These are phyloP conservation scores for Alternaria sp. DNA, from an alignment of 2,329 filamentous ascomycete genomes.

Conservation along the genomic window DNA sequence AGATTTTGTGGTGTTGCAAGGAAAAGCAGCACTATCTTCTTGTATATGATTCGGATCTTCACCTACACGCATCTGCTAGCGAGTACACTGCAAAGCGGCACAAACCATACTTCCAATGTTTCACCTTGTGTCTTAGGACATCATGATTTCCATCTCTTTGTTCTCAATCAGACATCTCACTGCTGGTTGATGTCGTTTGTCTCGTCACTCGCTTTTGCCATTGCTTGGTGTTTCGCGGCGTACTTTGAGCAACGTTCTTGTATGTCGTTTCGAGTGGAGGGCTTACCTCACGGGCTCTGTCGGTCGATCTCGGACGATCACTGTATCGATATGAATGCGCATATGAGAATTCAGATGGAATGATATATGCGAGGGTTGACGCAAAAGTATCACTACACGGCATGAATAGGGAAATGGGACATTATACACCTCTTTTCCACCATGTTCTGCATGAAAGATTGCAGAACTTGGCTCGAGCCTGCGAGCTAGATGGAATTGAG, in stretches of 20 bases:
- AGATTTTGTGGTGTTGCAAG: slow-evolving; percentile 26
- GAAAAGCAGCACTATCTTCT: slow-evolving; percentile 28
- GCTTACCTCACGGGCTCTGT: slow-evolving; percentile 6
- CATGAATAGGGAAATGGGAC: slow-evolving; percentile 4
- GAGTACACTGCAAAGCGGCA: slow-evolving; percentile 30
- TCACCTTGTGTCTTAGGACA: slow-evolving; percentile 22
- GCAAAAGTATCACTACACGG: slow-evolving; percentile 10
- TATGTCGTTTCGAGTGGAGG: not conserved
- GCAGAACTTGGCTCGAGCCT: not conserved
- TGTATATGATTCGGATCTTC: slow-evolving; percentile 40
- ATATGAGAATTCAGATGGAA: slow-evolving; percentile 5
- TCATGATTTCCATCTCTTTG: slow-evolving; percentile 9
- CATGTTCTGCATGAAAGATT: not conserved
- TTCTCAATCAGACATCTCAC: slow-evolving; percentile 5
- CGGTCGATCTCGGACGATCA: slow-evolving; percentile 12
- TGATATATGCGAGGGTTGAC: slow-evolving; percentile 12
- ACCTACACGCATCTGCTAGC: slow-evolving; percentile 30
- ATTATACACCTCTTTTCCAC: not conserved
- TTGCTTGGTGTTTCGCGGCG: slow-evolving; percentile 14
- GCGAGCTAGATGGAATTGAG: slow-evolving; percentile 7
- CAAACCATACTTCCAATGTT: slow-evolving; percentile 22
- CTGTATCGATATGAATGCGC: slow-evolving; percentile 17
- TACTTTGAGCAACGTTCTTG: slow-evolving; percentile 10
- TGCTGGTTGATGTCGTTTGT: not conserved
- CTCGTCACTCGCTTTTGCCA: slow-evolving; percentile 17